Base-by-base conservation (phyloP, 176 grass and related monocot species). In the Raddia guianensis region DNA sequence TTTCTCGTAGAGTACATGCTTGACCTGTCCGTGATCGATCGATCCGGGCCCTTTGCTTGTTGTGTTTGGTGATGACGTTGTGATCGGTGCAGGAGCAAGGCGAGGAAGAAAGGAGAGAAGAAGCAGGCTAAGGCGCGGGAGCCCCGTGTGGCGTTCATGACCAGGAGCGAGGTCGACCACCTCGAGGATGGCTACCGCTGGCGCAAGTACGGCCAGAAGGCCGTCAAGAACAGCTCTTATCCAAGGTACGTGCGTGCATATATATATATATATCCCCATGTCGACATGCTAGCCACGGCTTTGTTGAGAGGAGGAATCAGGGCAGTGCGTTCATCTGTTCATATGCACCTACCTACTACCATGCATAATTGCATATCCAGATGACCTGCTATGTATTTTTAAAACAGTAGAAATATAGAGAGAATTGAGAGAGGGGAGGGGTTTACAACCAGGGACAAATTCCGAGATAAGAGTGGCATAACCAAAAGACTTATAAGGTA, bases 121-220 rank as follows among this genome's bases (percentile, higher is more conserved):
- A n/a, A n/a, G n/a, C n/a, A n/a, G n/a, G n/a, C n/a, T 73, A 82
- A 84, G 73, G 18, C 33, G 6, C 74, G 78, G 0, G 73, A 62
- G 61, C 68, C 86, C 5, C 70, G 86, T 18, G 82, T 89, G 54
- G 82, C 86, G 8, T 92, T 89, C 62, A 68, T 81, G 20, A 89
- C 90, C 20, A 89, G 70, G 79, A 91, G 90, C 44, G 95, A 97
- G 83, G 92, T 97, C 11, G 95, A 97, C 82, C 87, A 97, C 81
- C 86, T 97, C 2, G 95, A 97, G 70, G 95, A 97, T 61, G 95
- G 95, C 79, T 97, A 91, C 64, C 85, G 92, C 68, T 97, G 95
- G 95, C 89, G 95, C 75, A 97, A 97, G 73, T 97, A 97, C n/a
- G 95, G 95, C 33, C 95, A 97, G 90, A 97, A 97, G 46, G 90